Conservation (phyloP, 2,329 filamentous ascomycete genomes). For the Colletotrichum abscissum region DNA sequence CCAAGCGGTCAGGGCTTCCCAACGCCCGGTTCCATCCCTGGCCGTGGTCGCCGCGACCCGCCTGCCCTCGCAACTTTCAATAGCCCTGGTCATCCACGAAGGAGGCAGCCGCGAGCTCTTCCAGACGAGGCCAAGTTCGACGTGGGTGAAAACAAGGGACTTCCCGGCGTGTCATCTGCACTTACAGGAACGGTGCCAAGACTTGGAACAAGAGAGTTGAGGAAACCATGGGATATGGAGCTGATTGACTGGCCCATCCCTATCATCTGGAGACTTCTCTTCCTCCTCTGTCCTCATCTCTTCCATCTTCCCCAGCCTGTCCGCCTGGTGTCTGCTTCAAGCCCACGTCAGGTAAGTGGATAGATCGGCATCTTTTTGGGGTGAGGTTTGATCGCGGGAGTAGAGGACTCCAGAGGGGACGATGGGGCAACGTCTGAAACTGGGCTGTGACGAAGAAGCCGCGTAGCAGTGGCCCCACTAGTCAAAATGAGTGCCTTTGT, state of each 20-base stretch:
- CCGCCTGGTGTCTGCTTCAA: neutral
- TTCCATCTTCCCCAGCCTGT: neutral
- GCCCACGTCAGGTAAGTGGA: neutral
- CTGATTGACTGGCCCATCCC: neutral
- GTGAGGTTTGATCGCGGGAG: constrained; percentile 21
- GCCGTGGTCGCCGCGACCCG: constrained; percentile 14
- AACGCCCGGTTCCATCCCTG: constrained; percentile 26
- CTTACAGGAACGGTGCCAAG: constrained; percentile 24
- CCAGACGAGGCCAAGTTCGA: constrained; percentile 15
- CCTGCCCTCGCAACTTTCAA: neutral
- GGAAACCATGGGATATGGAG: neutral
- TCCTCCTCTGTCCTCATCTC: neutral
- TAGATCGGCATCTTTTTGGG: constrained; percentile 11
- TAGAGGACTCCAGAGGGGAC: neutral
- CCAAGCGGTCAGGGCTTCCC: constrained; percentile 22
- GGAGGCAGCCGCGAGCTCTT: neutral
- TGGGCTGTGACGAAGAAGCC: constrained; percentile 32
- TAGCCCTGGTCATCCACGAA: neutral
- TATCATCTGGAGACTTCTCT: neutral
- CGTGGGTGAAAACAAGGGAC: constrained; percentile 3
- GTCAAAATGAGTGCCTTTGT: constrained; percentile 18
- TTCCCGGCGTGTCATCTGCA: constrained; percentile 23
- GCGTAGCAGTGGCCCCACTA: constrained; percentile 29
- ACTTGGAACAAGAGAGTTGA: neutral
- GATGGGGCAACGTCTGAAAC: constrained; percentile 25